Conservation (phyloP, 345 rosid genomes). For the Boechera divaricarpa region DNA sequence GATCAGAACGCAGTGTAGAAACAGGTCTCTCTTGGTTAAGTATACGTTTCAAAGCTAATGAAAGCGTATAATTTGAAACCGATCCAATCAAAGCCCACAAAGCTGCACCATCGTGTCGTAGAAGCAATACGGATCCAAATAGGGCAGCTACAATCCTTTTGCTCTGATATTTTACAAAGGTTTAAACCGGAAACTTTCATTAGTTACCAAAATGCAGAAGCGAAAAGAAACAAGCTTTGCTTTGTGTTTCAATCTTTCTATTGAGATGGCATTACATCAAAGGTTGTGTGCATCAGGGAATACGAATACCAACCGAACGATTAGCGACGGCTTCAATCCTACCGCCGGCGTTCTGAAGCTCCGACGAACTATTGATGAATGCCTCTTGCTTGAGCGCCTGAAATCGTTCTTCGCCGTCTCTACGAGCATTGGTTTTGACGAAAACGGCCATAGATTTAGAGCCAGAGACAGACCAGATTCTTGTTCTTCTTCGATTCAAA, state of each 20-base stretch:
- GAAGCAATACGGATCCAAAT: constrained; percentile 58
- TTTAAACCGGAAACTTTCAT: neutral
- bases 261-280: constrained; percentile 18
- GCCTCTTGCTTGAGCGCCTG: constrained; percentile 54
- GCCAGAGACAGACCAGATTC: constrained; percentile 11
- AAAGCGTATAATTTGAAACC: constrained; percentile 55
- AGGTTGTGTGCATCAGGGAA: constrained; percentile 27
- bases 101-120: constrained; percentile 73
- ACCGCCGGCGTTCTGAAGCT: constrained; percentile 38
- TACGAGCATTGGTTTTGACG: constrained; percentile 44
- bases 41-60: constrained; percentile 58
- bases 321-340: constrained; percentile 62
- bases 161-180: constrained; percentile 59
- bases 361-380: constrained; percentile 40
- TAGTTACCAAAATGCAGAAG: neutral
- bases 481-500: constrained; percentile 4
- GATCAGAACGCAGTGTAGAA: constrained; percentile 69
- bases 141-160: constrained; percentile 70
- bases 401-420: constrained; percentile 50
- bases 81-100: constrained; percentile 77
- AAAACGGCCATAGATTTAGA: constrained; percentile 46
- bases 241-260: neutral
- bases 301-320: constrained; percentile 61
- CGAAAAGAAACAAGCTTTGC: constrained; percentile 17
- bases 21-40: constrained; percentile 81